A percentile compares a stretch with the other conserved stretches of the same genome.
Evolutionary conservation across 2,329 filamentous ascomycete genomes (phyloP).

Genomic region (Byssoonygena ceratinophila): DNA sequence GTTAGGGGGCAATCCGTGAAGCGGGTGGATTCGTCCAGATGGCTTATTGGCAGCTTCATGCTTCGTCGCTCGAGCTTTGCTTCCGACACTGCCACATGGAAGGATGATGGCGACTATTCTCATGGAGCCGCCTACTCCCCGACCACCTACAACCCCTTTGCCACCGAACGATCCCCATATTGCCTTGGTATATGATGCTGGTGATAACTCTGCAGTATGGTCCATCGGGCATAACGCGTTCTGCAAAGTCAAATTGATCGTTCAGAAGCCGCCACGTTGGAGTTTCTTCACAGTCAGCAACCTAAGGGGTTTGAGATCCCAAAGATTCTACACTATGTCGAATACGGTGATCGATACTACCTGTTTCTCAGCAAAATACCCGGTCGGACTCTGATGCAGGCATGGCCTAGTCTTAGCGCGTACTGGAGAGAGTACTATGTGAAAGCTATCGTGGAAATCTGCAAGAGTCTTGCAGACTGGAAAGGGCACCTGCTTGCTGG

Average conservation of each 20-base stretch:
- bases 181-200: slow-evolving; percentile 19
- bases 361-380: slow-evolving; percentile 21
- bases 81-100: slow-evolving; percentile 4
- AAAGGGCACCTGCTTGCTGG: slow-evolving; percentile 7
- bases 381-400: slow-evolving; percentile 21
- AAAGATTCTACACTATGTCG: slow-evolving; percentile 11
- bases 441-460: slow-evolving; percentile 14
- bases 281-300: slow-evolving; percentile 7
- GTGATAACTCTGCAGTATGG: slow-evolving; percentile 20
- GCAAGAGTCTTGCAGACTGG: slow-evolving; percentile 3
- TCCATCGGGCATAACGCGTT: slow-evolving; percentile 19
- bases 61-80: background rate
- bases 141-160: slow-evolving; percentile 13
- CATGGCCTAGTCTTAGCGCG: slow-evolving; percentile 22
- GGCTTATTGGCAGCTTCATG: slow-evolving; percentile 3
- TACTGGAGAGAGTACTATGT: slow-evolving; percentile 20
- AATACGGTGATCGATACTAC: slow-evolving; percentile 21
- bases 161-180: slow-evolving; percentile 13
- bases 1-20: slow-evolving; percentile 1
- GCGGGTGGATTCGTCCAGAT: slow-evolving; percentile 1
- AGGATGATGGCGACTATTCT: slow-evolving; percentile 5
- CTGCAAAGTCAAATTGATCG: slow-evolving; percentile 19
- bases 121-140: slow-evolving; percentile 8
- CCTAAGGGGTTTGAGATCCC: slow-evolving; percentile 1
- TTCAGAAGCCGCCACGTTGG: slow-evolving; percentile 7